Conservation (phyloP, 2,329 filamentous ascomycete genomes). For the Juglanconis oblonga region DNA sequence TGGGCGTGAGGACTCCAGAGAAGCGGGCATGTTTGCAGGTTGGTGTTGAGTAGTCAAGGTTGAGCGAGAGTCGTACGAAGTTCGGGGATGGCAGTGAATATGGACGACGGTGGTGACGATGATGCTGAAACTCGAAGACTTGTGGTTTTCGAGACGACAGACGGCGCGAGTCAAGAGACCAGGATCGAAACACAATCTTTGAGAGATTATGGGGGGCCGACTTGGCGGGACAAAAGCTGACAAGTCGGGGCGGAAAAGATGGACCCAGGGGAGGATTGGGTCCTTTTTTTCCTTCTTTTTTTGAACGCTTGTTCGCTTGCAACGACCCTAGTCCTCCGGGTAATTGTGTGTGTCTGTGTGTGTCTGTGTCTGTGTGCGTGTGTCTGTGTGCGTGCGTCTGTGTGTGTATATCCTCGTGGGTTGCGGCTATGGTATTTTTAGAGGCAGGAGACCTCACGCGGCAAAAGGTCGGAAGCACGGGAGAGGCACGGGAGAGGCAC, state of each 20-base stretch:
- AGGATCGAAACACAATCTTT: not conserved
- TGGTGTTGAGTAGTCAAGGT: not conserved
- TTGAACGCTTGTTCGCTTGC: too few relatives aligned
- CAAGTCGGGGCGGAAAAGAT: not conserved
- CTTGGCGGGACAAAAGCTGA: not conserved
- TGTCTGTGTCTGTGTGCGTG: too few relatives aligned
- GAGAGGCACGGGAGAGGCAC: too few relatives aligned
- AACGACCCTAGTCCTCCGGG: too few relatives aligned
- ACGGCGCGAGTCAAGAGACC: not conserved
- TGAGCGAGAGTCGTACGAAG: not conserved
- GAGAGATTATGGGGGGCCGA: not conserved
- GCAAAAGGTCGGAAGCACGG: too few relatives aligned
- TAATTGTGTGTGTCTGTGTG: too few relatives aligned
- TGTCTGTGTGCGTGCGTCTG: too few relatives aligned
- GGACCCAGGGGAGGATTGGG: not conserved
- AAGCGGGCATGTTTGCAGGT: slow-evolving; percentile 47
- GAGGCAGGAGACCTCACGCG: too few relatives aligned
- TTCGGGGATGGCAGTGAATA: not conserved
- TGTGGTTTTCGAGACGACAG: not conserved
- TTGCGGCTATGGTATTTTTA: too few relatives aligned
- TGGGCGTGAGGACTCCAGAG: slow-evolving; percentile 58
- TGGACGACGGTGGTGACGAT: not conserved
- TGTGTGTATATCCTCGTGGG: too few relatives aligned
- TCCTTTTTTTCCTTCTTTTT: not conserved
- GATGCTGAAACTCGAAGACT: not conserved